Percentiles rank a stretch among this genome's conserved stretches.
phyloP scores from a whole-genome alignment of 495 filamentous ascomycete species.

The Penicillium cinerascens region DNA sequence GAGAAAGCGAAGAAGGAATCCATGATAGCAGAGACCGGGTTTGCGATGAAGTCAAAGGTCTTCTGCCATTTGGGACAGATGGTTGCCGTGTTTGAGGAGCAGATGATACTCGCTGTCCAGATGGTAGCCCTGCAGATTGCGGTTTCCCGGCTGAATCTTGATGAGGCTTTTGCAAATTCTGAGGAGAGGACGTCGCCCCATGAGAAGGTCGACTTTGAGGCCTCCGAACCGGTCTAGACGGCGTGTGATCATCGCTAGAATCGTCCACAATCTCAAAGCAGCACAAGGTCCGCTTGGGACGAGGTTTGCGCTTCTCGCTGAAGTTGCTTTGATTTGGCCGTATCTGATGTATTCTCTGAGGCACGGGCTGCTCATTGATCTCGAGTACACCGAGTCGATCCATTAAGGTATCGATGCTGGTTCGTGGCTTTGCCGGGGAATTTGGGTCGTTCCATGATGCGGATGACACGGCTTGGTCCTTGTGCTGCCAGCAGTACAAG shows the following conservation, averaged over 20 bases:
- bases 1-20: conserved; percentile 61
- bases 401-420: conserved; percentile 79
- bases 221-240: conserved; percentile 11
- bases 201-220: conserved; percentile 20
- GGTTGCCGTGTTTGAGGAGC: conserved; percentile 13
- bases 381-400: conserved; percentile 73
- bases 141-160: conserved; percentile 3
- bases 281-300: conserved; percentile 28
- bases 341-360: conserved; percentile 22
- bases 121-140: conserved; percentile 2
- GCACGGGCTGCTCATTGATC: conserved; percentile 30
- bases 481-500: conserved; percentile 92
- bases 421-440: conserved; percentile 50
- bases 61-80: conserved; percentile 6
- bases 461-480: conserved; percentile 65
- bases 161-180: conserved; percentile 6
- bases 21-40: conserved; percentile 55
- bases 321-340: conserved; percentile 11
- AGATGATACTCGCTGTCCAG: conserved; percentile 11
- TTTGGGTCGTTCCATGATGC: conserved; percentile 10
- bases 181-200: conserved; percentile 8
- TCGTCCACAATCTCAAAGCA: conserved; percentile 34
- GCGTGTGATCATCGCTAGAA: conserved; percentile 10
- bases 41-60: conserved; percentile 39
- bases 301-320: conserved; percentile 18